phyloP scores from a whole-genome alignment of 768 basidiomycete genomes.

The Agrocybe chaxingu region DNA sequence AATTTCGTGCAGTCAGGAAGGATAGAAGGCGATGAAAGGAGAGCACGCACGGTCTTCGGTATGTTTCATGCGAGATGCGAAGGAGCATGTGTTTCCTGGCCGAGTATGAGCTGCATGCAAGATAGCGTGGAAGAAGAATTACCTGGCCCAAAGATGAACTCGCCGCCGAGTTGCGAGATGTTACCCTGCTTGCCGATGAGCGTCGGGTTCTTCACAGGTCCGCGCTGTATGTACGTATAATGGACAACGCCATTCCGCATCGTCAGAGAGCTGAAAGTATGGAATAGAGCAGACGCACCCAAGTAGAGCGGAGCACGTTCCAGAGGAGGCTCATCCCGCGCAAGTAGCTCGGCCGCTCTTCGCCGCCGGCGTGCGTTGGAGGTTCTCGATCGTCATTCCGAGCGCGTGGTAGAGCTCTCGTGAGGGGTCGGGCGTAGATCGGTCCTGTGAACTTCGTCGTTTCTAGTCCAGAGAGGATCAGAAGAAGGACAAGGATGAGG shows the following conservation, averaged over 20 bases:
- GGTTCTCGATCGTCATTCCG: conserved; percentile 54
- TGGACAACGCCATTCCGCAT: too few species aligned
- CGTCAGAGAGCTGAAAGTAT: too few species aligned
- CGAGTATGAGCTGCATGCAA: not conserved
- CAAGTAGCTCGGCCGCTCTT: conserved; percentile 46
- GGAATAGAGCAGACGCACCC: too few species aligned
- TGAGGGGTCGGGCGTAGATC: conserved; percentile 64
- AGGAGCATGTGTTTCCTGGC: conserved; percentile 42
- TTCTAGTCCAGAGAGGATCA: conserved; percentile 24
- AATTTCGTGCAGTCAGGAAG: not conserved
- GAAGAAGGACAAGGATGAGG: not conserved
- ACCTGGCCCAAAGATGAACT: conserved; percentile 63
- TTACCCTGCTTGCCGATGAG: conserved; percentile 63
- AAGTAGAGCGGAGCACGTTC: conserved; percentile 38
- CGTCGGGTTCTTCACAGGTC: conserved; percentile 38
- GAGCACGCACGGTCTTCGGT: conserved; percentile 55
- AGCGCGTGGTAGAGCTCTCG: conserved; percentile 56
- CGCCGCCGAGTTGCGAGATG: conserved; percentile 59
- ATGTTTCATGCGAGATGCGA: conserved; percentile 57
- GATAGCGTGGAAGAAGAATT: too few species aligned
- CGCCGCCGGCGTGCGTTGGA: conserved; percentile 40
- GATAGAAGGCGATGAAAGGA: conserved; percentile 17
- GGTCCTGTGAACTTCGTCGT: conserved; percentile 39
- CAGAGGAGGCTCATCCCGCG: conserved; percentile 20
- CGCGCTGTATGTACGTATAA: too few species aligned